Percentiles rank a stretch among this genome's conserved stretches.
phyloP scores from a whole-genome alignment of 108 stramenopile genomes.

The Mayamaea pseudoterrestris region DNA sequence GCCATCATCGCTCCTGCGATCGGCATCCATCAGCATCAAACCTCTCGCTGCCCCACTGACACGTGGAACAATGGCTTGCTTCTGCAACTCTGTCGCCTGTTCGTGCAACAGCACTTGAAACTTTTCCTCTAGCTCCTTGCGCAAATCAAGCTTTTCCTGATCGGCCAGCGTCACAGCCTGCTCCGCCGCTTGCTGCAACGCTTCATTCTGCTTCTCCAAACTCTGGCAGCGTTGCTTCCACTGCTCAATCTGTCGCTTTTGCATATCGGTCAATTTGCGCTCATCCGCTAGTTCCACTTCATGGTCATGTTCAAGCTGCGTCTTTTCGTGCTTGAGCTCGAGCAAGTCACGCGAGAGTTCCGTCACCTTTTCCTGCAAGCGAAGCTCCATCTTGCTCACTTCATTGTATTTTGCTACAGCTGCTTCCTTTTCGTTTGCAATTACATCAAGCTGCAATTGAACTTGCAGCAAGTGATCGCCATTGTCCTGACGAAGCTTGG shows the following conservation, averaged over 20 bases:
- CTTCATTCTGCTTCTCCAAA: slow-evolving; percentile 28
- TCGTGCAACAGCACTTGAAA: slow-evolving; percentile 27
- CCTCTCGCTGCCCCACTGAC: slow-evolving; percentile 9
- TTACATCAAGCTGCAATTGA: slow-evolving; percentile 22
- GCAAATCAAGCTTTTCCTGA: slow-evolving; percentile 14
- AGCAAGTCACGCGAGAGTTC: slow-evolving; percentile 17
- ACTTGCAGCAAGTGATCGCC: slow-evolving; percentile 22
- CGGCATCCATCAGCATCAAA: neutral
- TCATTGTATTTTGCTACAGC: slow-evolving; percentile 9
- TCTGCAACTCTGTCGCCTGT: slow-evolving; percentile 33
- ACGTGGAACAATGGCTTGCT: neutral
- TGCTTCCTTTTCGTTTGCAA: slow-evolving; percentile 21
- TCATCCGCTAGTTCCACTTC: slow-evolving; percentile 44
- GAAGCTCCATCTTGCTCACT: slow-evolving; percentile 18
- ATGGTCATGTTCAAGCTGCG: slow-evolving; percentile 19
- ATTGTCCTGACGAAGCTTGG: slow-evolving; percentile 18
- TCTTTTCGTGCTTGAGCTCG: slow-evolving; percentile 29
- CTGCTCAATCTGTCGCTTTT: slow-evolving; percentile 47
- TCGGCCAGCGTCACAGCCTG: slow-evolving; percentile 32
- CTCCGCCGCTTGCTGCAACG: slow-evolving; percentile 28
- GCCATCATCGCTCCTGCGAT: too few species aligned
- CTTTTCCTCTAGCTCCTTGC: slow-evolving; percentile 19
- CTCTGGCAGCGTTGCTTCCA: slow-evolving; percentile 31
- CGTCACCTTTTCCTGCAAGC: slow-evolving; percentile 27
- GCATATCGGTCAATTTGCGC: slow-evolving; percentile 39